Base-by-base conservation (phyloP, 2,329 filamentous ascomycete genomes). In the Neocatenulostroma microsporum region DNA sequence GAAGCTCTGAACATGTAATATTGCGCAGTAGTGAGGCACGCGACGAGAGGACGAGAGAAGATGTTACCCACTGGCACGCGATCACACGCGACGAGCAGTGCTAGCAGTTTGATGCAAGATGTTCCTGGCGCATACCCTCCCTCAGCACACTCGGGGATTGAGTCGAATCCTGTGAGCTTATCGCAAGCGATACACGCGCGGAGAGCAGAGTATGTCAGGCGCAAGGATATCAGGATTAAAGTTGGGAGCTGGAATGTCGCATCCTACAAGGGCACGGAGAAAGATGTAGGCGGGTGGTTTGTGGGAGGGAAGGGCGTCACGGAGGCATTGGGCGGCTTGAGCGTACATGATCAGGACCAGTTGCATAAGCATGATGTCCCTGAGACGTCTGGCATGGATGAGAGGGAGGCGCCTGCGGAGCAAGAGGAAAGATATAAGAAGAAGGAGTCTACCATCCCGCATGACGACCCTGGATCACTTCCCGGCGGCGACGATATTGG, bases 191-290 rank as follows among this genome's bases (percentile, higher is more conserved):
- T 96, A 25, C 75, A 81, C 55, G 78, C 82, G 25, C 76, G 91
- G 36, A 76, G 80, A 52, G 66, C 74, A 32, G 88, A 96, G 59
- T 98, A 88, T 58, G 81, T 82, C 18, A 76, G 79, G 24, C 75
- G 79, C 28, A 80, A 80, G 57, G 74, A 74, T 34, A 76, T 94
- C 49, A 80, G 80, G 47, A 75, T 98, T 61, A 95, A 95, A 63
- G 73, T 98, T 34, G 91, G 89, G 27, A 82, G 84, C 0, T 98
- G 91, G 91, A 98, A 98, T 62, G 85, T 94, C 12, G 91, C 87
- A 3, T 80, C 82, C 1, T 80, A 83, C 46, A 78, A 84, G 10
- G 86, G 84, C 17, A 87, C 86, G 0, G 87, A 94, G 60, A 84
- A 85, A 48, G 91, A 96, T 56, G 66, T 98, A 4, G 82, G 78